Conservation (phyloP, 257 asterid genomes). For the Petrea volubilis region DNA sequence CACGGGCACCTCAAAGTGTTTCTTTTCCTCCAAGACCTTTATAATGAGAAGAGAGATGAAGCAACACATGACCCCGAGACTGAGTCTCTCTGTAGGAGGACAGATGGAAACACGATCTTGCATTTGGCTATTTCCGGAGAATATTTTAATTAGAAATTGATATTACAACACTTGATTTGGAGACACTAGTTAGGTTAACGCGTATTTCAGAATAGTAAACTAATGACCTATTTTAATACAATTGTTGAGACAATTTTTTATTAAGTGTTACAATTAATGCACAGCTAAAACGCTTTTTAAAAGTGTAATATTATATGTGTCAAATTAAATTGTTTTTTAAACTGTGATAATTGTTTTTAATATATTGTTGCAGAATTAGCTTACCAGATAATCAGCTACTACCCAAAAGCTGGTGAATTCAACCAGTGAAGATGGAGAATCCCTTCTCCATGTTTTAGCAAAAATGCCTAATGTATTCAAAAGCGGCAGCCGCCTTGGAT, state of each 20-base stretch:
- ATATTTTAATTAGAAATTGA: conserved; percentile 34
- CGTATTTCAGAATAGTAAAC: too few relatives aligned
- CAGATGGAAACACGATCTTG: conserved; percentile 45
- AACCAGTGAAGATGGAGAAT: conserved; percentile 41
- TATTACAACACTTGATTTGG: too few relatives aligned
- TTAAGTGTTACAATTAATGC: too few relatives aligned
- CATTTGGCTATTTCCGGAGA: conserved; percentile 47
- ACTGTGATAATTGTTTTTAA: too few relatives aligned
- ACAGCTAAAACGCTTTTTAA: too few relatives aligned
- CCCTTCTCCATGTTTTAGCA: conserved; percentile 54
- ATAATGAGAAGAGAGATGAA: not conserved
- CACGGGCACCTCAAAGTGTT: conserved; percentile 35
- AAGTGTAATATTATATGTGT: too few relatives aligned
- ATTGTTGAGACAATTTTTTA: too few relatives aligned
- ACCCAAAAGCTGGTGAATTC: conserved; percentile 26
- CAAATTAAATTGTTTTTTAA: too few relatives aligned
- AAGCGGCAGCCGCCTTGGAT: conserved; percentile 40
- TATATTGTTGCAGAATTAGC: too few relatives aligned
- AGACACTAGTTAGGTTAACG: too few relatives aligned
- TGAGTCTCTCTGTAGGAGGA: conserved; percentile 32
- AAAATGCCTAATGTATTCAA: conserved; percentile 48
- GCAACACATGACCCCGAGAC: not conserved
- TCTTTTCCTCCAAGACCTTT: conserved; percentile 20
- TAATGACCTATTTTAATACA: too few relatives aligned
- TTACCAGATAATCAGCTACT: conserved; percentile 25